Base-by-base conservation (phyloP, 2,329 filamentous ascomycete genomes). In the Aspergillus versicolor region DNA sequence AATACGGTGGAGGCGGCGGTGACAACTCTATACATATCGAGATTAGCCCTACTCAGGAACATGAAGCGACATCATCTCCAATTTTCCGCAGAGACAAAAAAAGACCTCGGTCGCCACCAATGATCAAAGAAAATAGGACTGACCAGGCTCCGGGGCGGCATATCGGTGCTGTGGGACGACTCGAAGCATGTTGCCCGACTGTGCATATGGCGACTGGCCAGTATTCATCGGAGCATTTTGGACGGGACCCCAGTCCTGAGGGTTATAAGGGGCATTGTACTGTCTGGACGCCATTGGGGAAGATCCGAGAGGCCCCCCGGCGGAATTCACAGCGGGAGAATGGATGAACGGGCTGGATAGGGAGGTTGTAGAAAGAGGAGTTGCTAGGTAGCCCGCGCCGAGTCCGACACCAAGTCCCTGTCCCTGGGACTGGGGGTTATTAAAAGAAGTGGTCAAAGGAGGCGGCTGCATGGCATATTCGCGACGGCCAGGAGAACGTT, bases 211-310 rank as follows among this genome's bases (percentile, higher is more conserved):
- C 42, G 66, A 55, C 50, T 70, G 67, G 32, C 65, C 65, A 41
- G 60, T 51, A 37, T 63, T 64, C 42, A 66, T 56, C 21, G 69
- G 63, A 19, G 55, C 58, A 54, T 66, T 67, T 17, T 70, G 69
- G 43, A 76, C 71, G 19, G 75, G 73, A 1, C 73, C 77, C 79
- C 79, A 81, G 69, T 80, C 75, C 59, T 77, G 77, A 37, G 79
- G 79, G 61, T 81, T 79, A 60, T 81, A 81, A 8, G 76, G 73
- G 22, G 75, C 71, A 64, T 67, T 78, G 60, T 78, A 79, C 45
- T 75, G 70, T 60, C 78, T 74, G 45, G 72, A 70, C n/a, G 74
- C 68, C 76, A 79, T 76, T 24, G 77, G 74, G 53, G 76, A 74
- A 11, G 70, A 66, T 19, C 70, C 74, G 52, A 72, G 67, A 11